Evolutionary conservation across 306 rosid species (phyloP).

Genomic region (Arachis hypogaea): DNA sequence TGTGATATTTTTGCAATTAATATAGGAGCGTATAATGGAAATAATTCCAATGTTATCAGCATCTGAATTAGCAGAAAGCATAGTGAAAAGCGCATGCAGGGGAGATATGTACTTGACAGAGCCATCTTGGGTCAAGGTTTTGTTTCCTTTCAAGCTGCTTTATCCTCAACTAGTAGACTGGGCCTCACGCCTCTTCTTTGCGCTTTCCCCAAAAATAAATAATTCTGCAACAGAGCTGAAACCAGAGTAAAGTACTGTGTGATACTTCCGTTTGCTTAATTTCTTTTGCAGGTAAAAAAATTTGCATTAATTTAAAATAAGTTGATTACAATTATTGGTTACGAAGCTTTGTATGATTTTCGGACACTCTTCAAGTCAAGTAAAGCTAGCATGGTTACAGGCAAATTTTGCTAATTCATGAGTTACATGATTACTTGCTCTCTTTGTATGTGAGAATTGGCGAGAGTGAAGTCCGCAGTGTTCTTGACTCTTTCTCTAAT

Average conservation of each 20-base stretch:
- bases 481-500: too few relatives aligned
- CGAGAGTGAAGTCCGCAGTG: too few relatives aligned
- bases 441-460: too few relatives aligned
- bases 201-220: not conserved
- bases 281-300: too few relatives aligned
- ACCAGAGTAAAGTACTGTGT: not conserved
- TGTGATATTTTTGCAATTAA: not conserved
- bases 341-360: too few relatives aligned
- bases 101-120: slow-evolving; percentile 48
- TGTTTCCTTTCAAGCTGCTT: slow-evolving; percentile 38
- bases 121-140: slow-evolving; percentile 38
- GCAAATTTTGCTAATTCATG: too few relatives aligned
- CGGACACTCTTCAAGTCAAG: too few relatives aligned
- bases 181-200: not conserved
- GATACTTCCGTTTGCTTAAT: not conserved
- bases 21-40: slow-evolving; percentile 31
- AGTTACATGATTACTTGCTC: too few relatives aligned
- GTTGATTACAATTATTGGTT: too few relatives aligned
- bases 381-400: too few relatives aligned
- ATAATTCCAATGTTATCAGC: slow-evolving; percentile 39
- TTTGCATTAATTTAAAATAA: too few relatives aligned
- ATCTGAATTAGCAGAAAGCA: slow-evolving; percentile 36
- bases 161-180: slow-evolving; percentile 38
- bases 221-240: slow-evolving; percentile 1
- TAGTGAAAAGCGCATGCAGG: slow-evolving; percentile 41